Base-by-base conservation (phyloP, 768 basidiomycete species). In the Tubosaeta brunneosetosa region DNA sequence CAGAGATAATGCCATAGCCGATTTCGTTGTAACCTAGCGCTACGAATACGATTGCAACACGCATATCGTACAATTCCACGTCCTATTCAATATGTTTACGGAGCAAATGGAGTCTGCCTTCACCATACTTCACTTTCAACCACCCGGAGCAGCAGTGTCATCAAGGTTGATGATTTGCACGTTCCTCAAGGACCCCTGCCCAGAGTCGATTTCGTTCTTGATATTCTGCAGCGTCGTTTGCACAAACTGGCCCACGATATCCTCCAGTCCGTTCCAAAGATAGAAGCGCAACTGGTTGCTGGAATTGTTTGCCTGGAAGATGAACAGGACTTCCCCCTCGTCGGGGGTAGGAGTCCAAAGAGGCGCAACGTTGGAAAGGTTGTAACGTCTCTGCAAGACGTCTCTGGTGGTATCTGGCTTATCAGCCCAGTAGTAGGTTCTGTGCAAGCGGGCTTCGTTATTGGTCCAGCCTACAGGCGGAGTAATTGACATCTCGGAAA, bases 401-500 rank as follows among this genome's bases (percentile, higher is more conserved):
- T 43, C 11, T 22, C 25, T 47, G 45, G 42, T n/a, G 17, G 10
- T 38, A 11, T 19, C 17, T 2, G 37, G 37, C 37, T 38, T 38
- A 36, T 53, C 54, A 38, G 40, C 29, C 34, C 45, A 47, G 45
- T 42, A 42, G 32, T 43, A 42, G 31, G 9, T 17, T 36, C 4
- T 55, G 40, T 25, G 2, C 38, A 52, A 33, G 38, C 31, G 8
- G 4, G 16, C 19, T 19, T 46, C 51, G 16, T 51, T 11, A 16
- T 45, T n/a, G 3, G 51, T 41, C 51, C 53, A 55, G 13, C 52
- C 41, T 6, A 19, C 14, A 43, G 42, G 55, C 32, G 45, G 43
- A 10, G 5, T 14, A 16, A 37, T n/a, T 10, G 44, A 33, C 32
- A 33, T 36, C 4, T 34, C 19, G 12, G 17, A 10, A 13, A 31